Percentiles rank a stretch among this genome's conserved stretches.
Conservation (phyloP, 306 rosid genomes). For the Trifolium dubium region DNA sequence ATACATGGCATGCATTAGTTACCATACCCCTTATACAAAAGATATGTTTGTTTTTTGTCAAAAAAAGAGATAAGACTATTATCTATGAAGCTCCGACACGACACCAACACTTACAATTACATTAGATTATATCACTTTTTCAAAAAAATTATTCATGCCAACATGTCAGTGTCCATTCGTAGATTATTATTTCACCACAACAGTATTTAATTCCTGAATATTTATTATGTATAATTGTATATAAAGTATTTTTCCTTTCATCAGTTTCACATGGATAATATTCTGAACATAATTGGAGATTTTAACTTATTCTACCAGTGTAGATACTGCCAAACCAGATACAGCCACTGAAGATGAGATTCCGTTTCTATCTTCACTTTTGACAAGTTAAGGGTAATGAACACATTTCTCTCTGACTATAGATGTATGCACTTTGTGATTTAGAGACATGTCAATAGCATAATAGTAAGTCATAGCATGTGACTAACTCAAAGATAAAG, state of each 20-base stretch:
- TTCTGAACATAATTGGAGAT: conserved; percentile 15
- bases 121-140: too few relatives aligned
- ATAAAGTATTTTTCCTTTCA: conserved; percentile 8
- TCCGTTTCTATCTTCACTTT: conserved; percentile 28
- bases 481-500: conserved; percentile 8
- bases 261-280: not conserved
- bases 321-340: conserved; percentile 13
- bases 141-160: too few relatives aligned
- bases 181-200: conserved; percentile 8
- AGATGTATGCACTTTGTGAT: not conserved
- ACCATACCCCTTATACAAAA: not conserved
- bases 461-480: not conserved
- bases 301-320: conserved; percentile 12
- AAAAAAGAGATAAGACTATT: too few relatives aligned
- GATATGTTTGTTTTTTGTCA: too few relatives aligned
- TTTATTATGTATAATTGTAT: not conserved
- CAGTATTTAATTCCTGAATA: not conserved
- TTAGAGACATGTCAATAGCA: conserved; percentile 6
- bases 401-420: conserved; percentile 22
- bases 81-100: too few relatives aligned
- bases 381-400: conserved; percentile 11
- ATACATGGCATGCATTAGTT: too few relatives aligned
- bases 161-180: too few relatives aligned
- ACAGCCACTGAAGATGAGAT: conserved; percentile 20
- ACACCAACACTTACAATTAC: too few relatives aligned